phyloP scores from a whole-genome alignment of 495 filamentous ascomycete species.

The Schizothecium vesticola region DNA sequence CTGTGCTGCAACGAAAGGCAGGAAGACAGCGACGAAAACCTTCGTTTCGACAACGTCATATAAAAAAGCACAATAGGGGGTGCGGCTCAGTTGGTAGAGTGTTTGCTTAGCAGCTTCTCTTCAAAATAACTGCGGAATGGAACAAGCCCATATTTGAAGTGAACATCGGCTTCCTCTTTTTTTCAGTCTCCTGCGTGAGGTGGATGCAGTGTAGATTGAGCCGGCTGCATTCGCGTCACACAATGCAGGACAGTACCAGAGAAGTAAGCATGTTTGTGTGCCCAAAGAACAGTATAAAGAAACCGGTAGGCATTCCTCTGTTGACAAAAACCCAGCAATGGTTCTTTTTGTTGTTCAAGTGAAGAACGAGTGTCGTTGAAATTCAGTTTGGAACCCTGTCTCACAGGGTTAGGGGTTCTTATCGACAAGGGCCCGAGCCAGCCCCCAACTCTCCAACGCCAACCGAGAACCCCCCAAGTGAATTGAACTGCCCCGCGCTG shows the following conservation, averaged over 20 bases:
- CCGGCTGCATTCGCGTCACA: not conserved
- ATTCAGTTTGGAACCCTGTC: not conserved
- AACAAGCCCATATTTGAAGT: not conserved
- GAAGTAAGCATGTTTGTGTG: not conserved
- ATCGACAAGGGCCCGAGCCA: not conserved
- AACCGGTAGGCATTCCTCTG: not conserved
- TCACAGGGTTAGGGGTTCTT: not conserved
- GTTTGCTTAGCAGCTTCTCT: not conserved
- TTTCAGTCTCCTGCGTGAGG: not conserved
- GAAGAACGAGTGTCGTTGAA: not conserved
- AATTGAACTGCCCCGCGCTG: not conserved
- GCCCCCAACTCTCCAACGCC: not conserved
- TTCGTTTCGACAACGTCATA: not conserved
- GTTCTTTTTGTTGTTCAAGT: not conserved
- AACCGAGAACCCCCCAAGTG: too few relatives aligned
- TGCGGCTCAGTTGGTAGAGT: not conserved
- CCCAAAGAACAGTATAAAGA: not conserved
- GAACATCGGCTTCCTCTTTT: not conserved
- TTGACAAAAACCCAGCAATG: not conserved
- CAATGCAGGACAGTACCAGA: not conserved
- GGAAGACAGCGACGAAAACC: too few relatives aligned
- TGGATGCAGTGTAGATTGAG: not conserved
- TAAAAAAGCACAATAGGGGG: not conserved
- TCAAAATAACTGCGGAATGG: not conserved
- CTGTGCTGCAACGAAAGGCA: too few relatives aligned